Base-by-base conservation (phyloP, 441 rosid genomes). In the Erodium moschatum region DNA sequence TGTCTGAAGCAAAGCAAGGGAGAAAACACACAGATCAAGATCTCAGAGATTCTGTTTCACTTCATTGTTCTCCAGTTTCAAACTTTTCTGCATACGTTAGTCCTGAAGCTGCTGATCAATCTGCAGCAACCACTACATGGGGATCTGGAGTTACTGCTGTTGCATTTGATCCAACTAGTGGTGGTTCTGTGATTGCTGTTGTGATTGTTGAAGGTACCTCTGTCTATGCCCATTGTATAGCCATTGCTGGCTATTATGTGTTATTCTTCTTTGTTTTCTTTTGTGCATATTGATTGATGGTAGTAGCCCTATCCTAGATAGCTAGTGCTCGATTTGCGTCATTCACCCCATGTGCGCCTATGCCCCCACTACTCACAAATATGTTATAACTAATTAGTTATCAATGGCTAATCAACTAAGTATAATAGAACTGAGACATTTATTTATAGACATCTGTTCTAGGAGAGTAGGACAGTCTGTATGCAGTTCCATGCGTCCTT, bases 111-210 rank as follows among this genome's bases (percentile, higher is more conserved):
- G 99, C 99, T 64, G 87, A 89, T 58, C 97, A 89, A 74, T 90
- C 99, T 72, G 97, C 96, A 35, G 97, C 99, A 78, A 89, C 99
- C 66, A 94, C 99, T 65, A 95, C 97, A 58, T 95, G 99, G 99
- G 99, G 99, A 52, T 92, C 99, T 78, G 97, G 98, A 70, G 99
- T 95, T 70, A 95, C 97, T 71, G 99, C 99, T 48, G 95, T 95
- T 83, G 95, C 98, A 73, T 95, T 95, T 83, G 99, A 95, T 89
- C 97, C 99, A 62, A 92, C 97, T 72, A 82, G 88, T 64, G 97
- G 98, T 74, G 99, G 99, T 75, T 95, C 99, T 77, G 99, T 95
- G 70, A 87, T 95, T 70, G 92, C 98, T 46, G 93, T 92, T 77
- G 99, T 95, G 70, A 92, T 95, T 76, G 99, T 92, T 75, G 99